Evolutionary conservation across 306 rosid genomes (phyloP), one percentile per base, ranked within the genome.

Genomic region (Corylus avellana): DNA sequence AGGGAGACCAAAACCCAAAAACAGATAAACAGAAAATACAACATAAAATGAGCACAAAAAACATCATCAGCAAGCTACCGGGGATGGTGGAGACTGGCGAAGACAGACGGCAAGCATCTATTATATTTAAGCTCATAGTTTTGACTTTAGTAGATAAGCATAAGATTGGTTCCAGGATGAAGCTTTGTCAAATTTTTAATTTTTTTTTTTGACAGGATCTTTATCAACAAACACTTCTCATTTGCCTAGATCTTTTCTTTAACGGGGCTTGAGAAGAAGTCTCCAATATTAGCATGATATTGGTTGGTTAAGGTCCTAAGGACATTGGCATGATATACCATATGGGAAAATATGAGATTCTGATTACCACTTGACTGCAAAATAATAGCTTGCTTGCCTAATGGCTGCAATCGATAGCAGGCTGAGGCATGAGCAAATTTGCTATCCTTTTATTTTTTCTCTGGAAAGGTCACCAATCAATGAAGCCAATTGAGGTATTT

Each of bases 191-290:
- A 49, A 49, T 49, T 49, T 49, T 32, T 29, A 8, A 49, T 11
- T 49, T 11, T 49, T 32, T 29, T 29, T 32, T 10, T 59, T 22
- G 42, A 18, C 11, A 67, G 42, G 22, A 18, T 67, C 7, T 17
- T 39, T 4, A 1, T 17, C 8, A 37, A 18, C 12, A 0, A 39
- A 16, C 25, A 67, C 37, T 70, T 48, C 61, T 70, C 51, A 67
- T 54, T 64, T 22, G 13, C 20, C 55, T 80, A 16, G 11, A 73
- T 47, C 71, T 73, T 13, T 53, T 75, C 59, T 59, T 75, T 68
- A 54, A 72, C 86, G 91, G 98, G 98, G 79, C 85, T 95, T 51
- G 96, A 87, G 92, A 90, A 91, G 82, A 95, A 91, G 86, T 92
- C 96, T 32, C 93, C 93, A n/a, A 63, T 87, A 61, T 82, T 91